phyloP scores from a whole-genome alignment of 2,329 filamentous ascomycete species.

The Ceratocystis eucalypticola region DNA sequence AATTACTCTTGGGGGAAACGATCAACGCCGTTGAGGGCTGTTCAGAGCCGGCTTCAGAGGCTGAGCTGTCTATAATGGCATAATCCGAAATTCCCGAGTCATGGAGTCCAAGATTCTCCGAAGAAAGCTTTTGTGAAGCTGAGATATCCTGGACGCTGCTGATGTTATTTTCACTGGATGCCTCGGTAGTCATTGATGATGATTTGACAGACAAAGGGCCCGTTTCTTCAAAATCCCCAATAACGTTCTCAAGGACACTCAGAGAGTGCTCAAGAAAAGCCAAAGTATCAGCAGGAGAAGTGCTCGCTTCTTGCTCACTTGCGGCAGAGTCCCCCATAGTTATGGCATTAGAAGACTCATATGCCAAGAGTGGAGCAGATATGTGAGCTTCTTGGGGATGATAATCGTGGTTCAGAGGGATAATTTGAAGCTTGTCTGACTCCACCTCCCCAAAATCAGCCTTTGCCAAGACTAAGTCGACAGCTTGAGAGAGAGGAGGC shows the following conservation, averaged over 20 bases:
- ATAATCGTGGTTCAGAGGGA: background rate
- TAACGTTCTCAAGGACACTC: background rate
- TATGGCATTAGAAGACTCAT: background rate
- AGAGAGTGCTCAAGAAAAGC: constrained; percentile 1
- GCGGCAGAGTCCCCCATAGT: background rate
- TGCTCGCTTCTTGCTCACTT: background rate
- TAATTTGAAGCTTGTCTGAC: background rate
- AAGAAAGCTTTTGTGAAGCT: constrained; percentile 7
- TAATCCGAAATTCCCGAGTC: background rate
- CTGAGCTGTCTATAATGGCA: constrained; percentile 16
- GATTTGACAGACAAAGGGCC: background rate
- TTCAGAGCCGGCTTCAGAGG: constrained; percentile 14
- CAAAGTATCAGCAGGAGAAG: background rate
- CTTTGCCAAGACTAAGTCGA: background rate
- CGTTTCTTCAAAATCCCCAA: background rate
- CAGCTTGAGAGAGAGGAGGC: too few relatives aligned
- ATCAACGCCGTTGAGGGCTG: constrained; percentile 17
- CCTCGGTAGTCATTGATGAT: background rate
- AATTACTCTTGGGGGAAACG: constrained; percentile 8
- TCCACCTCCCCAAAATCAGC: background rate
- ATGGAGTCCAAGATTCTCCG: background rate
- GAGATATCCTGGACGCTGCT: constrained; percentile 11
- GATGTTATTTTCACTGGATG: background rate
- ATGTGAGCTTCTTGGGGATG: background rate
- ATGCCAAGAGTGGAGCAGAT: background rate